These are phyloP conservation scores for Tulasnella sp. DNA, from an alignment of 768 basidiomycete species.

Conservation along the genomic window DNA sequence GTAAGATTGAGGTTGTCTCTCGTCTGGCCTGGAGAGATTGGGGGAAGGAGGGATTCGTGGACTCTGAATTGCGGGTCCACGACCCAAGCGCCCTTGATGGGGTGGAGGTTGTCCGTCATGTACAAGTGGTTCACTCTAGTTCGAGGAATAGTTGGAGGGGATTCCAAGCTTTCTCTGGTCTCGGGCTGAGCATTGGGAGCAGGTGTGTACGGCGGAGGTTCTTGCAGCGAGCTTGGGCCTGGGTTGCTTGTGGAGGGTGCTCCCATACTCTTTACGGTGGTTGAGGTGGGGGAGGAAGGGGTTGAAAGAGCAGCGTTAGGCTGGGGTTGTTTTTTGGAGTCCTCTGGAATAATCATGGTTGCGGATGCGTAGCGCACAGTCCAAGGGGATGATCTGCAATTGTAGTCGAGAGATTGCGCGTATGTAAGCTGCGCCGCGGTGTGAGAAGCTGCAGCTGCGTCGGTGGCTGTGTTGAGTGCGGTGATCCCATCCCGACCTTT, in stretches of 20 bases:
- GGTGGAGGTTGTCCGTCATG: background rate
- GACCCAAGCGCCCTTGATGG: constrained; percentile 5
- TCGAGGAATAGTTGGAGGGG: background rate
- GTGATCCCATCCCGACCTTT: background rate
- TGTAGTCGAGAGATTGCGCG: background rate
- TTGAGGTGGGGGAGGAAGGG: background rate
- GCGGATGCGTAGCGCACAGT: background rate
- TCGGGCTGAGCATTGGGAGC: background rate
- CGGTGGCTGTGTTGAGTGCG: background rate
- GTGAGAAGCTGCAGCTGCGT: background rate
- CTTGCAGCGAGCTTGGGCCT: background rate
- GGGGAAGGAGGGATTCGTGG: background rate
- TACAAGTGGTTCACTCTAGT: constrained; percentile 8
- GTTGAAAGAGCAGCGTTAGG: background rate
- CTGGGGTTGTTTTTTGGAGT: background rate
- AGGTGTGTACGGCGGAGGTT: constrained; percentile 4
- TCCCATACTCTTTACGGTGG: background rate
- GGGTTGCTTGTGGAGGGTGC: background rate
- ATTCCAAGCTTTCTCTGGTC: background rate
- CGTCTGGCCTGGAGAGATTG: background rate
- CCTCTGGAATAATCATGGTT: background rate
- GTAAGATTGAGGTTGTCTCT: constrained; percentile 4
- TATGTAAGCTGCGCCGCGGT: background rate
- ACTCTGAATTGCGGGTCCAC: constrained; percentile 2
- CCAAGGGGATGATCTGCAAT: background rate